Conservation (phyloP, 31 red algal species). For the Porphyra umbilicalis region DNA sequence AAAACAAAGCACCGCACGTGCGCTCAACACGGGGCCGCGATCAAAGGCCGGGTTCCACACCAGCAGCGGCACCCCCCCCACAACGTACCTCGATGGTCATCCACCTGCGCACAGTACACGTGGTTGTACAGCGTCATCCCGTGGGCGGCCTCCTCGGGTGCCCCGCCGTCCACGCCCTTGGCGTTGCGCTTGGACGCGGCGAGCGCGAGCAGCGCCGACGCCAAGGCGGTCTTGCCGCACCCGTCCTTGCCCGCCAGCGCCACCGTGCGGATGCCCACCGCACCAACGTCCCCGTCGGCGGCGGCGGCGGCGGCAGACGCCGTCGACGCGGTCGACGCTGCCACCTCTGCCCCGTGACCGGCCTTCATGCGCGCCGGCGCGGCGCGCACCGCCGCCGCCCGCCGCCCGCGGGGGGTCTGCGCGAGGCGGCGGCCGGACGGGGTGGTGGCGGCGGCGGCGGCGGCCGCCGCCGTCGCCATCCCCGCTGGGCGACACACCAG, state of each 20-base stretch:
- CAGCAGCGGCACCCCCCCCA: too few relatives aligned
- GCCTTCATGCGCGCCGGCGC: neutral
- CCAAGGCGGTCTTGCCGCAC: neutral
- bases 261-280: neutral
- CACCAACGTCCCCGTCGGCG: neutral
- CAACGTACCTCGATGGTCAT: neutral
- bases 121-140: neutral
- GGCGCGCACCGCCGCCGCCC: too few relatives aligned
- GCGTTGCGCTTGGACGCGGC: neutral
- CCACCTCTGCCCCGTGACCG: neutral
- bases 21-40: neutral
- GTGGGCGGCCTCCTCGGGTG: neutral
- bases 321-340: neutral
- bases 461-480: neutral
- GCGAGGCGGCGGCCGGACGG: neutral
- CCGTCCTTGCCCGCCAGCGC: neutral
- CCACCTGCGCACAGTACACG: neutral
- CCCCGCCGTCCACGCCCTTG: neutral
- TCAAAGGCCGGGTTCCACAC: too few relatives aligned
- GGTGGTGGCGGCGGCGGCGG: neutral
- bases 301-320: neutral
- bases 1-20: too few relatives aligned
- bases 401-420: neutral
- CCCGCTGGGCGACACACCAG: neutral
- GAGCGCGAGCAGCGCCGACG: neutral